These are phyloP conservation scores for Primulina tabacum DNA, from an alignment of 257 asterid species.

Conservation along the genomic window DNA sequence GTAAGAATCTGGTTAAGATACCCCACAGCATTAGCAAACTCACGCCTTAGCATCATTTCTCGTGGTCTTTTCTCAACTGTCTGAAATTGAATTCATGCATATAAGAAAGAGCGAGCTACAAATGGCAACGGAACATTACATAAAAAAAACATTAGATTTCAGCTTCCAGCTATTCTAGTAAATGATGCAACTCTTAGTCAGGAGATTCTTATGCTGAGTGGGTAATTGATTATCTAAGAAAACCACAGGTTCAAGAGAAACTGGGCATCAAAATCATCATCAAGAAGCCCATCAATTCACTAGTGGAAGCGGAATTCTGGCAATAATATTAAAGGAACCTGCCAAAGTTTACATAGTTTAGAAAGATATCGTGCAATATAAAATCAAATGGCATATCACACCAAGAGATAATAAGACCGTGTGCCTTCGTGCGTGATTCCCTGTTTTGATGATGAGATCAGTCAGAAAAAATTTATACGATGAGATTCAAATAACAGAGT, in stretches of 20 bases:
- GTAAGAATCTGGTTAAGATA: constrained; percentile 87
- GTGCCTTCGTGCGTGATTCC: not conserved
- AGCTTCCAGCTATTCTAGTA: constrained; percentile 16
- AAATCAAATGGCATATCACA: not conserved
- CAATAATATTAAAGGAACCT: not conserved
- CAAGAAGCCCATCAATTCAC: not conserved
- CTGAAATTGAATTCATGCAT: constrained; percentile 40
- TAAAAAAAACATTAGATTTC: constrained; percentile 5
- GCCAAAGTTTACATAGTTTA: not conserved
- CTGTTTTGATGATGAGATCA: not conserved
- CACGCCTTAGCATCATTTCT: constrained; percentile 99
- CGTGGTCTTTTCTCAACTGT: constrained; percentile 97
- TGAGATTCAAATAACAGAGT: not conserved
- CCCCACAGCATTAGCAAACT: constrained; percentile 92
- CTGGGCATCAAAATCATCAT: not conserved
- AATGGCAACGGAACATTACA: not conserved
- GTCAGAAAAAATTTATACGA: not conserved
- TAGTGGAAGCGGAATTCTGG: not conserved
- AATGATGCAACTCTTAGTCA: constrained; percentile 19
- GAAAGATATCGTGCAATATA: not conserved
- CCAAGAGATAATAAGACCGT: not conserved
- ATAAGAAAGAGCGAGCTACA: not conserved
- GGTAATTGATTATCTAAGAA: not conserved
- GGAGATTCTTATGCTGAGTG: constrained; percentile 22
- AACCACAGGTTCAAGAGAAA: not conserved